phyloP scores from a whole-genome alignment of 495 filamentous ascomycete genomes.

The Cudoniella acicularis region DNA sequence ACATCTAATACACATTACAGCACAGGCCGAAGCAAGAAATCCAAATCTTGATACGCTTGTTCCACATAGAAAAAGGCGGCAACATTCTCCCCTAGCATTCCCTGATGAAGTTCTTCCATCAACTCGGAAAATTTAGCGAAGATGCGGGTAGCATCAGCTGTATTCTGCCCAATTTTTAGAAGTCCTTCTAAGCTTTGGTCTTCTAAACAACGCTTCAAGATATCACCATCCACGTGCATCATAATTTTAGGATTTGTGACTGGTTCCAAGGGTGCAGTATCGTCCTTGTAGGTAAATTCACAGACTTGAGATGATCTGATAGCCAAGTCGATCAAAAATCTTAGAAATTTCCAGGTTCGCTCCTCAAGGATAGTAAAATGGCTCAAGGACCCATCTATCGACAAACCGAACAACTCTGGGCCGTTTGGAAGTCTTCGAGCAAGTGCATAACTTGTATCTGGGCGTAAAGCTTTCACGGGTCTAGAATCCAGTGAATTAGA shows the following conservation, averaged over 20 bases:
- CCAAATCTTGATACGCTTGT: slow-evolving; percentile 41
- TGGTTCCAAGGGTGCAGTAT: slow-evolving; percentile 12
- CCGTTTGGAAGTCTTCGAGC: slow-evolving; percentile 18
- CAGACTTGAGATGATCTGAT: slow-evolving; percentile 17
- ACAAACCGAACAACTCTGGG: slow-evolving; percentile 55
- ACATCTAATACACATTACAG: slow-evolving; percentile 23
- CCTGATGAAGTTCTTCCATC: slow-evolving; percentile 11
- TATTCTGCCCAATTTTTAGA: slow-evolving; percentile 24
- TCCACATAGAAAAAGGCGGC: slow-evolving; percentile 24
- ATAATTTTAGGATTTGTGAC: slow-evolving; percentile 32
- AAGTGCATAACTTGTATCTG: not conserved
- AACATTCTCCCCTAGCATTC: slow-evolving; percentile 8
- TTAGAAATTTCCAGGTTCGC: slow-evolving; percentile 56
- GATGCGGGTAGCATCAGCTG: slow-evolving; percentile 30
- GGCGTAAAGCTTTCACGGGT: not conserved
- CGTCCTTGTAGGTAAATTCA: slow-evolving; percentile 19
- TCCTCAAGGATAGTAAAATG: slow-evolving; percentile 54
- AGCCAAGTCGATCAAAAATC: slow-evolving; percentile 60
- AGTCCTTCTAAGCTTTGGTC: slow-evolving; percentile 42
- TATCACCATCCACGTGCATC: slow-evolving; percentile 68
- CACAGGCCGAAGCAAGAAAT: slow-evolving; percentile 41
- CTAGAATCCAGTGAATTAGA: not conserved
- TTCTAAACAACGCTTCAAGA: slow-evolving; percentile 53
- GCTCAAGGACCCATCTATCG: slow-evolving; percentile 61
- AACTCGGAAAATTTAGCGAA: slow-evolving; percentile 30